Base-by-base conservation (phyloP, 148 eudicot species). In the Chenopodium quinoa region DNA sequence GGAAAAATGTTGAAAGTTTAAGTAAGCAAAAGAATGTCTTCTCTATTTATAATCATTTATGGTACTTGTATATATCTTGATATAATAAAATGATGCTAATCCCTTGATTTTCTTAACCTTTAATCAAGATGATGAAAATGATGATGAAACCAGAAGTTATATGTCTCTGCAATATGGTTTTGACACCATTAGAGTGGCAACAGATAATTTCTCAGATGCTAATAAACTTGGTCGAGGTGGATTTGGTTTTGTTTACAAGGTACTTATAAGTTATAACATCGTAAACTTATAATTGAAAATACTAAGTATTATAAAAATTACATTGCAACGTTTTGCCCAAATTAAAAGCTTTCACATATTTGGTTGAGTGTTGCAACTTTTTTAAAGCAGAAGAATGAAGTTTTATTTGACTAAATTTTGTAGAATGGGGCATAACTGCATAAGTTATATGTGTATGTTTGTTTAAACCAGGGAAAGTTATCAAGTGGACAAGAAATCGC, bases 401-500 rank as follows among this genome's bases (percentile, higher is more conserved):
- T 40, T 40, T 40, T 40, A 6, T 50, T 50, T 50, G 54, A 50
- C 54, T 50, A 50, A 50, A 0, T 50, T 50, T 50, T 50, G 14
- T 13, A 50, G 54, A 50, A 50, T 50, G 14, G 54, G 14, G 12
- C 14, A 12, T 13, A 50, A 50, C 2, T 50, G 2, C 14, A 12
- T 13, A 50, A 50, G 12, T 50, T 50, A 50, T 13, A 50, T 13
- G 14, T 50, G 12, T 50, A 50, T 50, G 2, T 50, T 50, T 50
- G 54, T 14, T 50, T 10, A 50, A 22, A 62, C 7, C 46, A 77
- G 79, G 79, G 79, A 63, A 63, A 9, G 12, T 64, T 77, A 31
- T n/a, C 29, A 44, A 54, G 63, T 54, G 83, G 83, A 16, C 83
- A 69, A 63, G 86, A 79, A 11, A 71, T 84, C 1, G 86, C 86